Evolutionary conservation across 345 rosid genomes (phyloP).

Genomic region (Passiflora organensis): DNA sequence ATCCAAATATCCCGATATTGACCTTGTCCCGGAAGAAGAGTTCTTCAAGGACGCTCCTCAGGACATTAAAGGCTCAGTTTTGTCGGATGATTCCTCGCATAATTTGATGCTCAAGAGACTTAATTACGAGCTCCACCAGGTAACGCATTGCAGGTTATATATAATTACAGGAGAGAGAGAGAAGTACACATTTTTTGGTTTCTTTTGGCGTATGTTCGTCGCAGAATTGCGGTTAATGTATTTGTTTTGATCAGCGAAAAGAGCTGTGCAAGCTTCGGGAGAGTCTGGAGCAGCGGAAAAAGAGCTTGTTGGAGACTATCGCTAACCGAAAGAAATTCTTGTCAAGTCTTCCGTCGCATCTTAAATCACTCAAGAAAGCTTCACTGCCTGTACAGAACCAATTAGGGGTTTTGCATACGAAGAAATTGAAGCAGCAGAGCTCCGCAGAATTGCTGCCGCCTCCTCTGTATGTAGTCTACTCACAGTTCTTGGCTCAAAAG

Average conservation of each 20-base stretch:
- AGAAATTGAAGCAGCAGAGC: conserved; percentile 74
- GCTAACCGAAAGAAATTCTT: conserved; percentile 81
- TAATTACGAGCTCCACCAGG: conserved; percentile 87
- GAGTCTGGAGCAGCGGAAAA: conserved; percentile 60
- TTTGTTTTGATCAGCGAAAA: conserved; percentile 51
- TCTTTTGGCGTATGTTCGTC: not conserved
- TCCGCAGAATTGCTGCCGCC: conserved; percentile 91
- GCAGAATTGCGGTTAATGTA: too few species aligned
- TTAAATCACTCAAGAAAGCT: conserved; percentile 88
- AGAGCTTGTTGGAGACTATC: conserved; percentile 57
- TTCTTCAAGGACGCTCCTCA: conserved; percentile 68
- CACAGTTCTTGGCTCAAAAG: conserved; percentile 73
- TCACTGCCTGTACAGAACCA: conserved; percentile 87
- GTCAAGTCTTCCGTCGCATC: conserved; percentile 74
- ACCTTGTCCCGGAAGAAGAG: conserved; percentile 78
- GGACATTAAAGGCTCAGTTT: conserved; percentile 46
- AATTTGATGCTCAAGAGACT: conserved; percentile 84
- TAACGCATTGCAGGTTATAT: too few species aligned
- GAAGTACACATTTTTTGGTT: too few species aligned
- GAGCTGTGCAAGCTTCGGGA: conserved; percentile 70
- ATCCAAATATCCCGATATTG: conserved; percentile 73
- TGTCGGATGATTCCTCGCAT: conserved; percentile 54
- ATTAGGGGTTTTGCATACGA: conserved; percentile 57
- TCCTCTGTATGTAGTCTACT: conserved; percentile 75
- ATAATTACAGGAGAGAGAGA: too few species aligned